These are phyloP conservation scores for Paraconiothyrium brasiliense DNA, from an alignment of 2,329 filamentous ascomycete species.

Conservation along the genomic window DNA sequence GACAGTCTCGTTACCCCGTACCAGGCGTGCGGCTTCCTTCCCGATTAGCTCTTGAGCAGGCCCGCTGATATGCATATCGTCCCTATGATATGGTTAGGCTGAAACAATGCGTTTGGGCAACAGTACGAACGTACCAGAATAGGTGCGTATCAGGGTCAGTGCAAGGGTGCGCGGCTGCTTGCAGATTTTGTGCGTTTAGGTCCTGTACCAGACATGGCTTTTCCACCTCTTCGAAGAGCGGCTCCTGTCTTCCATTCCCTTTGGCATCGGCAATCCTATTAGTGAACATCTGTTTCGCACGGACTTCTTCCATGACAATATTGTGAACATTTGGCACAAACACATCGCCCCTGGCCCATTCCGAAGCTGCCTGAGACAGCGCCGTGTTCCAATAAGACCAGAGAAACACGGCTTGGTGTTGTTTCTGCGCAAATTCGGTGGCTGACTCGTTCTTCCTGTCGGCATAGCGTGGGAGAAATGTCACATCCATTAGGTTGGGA, in stretches of 20 bases:
- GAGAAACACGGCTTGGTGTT: constrained; percentile 46
- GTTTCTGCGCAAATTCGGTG: constrained; percentile 40
- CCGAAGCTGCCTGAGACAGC: constrained; percentile 37
- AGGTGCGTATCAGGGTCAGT: constrained; percentile 41
- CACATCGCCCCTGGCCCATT: constrained; percentile 43
- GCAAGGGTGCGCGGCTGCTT: constrained; percentile 44
- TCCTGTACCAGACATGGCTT: constrained; percentile 42
- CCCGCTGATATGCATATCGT: constrained; percentile 46
- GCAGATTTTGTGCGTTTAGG: constrained; percentile 27
- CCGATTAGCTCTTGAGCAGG: constrained; percentile 49
- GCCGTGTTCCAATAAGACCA: constrained; percentile 48
- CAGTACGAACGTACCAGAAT: constrained; percentile 43
- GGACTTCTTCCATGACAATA: constrained; percentile 47
- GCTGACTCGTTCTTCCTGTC: constrained; percentile 32
- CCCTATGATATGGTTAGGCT: constrained; percentile 43
- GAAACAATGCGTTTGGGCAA: constrained; percentile 44
- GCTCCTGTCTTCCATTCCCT: constrained; percentile 42
- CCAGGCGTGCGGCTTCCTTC: constrained; percentile 43
- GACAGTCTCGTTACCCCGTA: constrained; percentile 43
- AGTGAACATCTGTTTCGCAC: constrained; percentile 43
- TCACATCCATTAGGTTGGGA: constrained; percentile 46
- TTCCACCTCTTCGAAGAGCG: constrained; percentile 46
- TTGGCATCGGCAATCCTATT: constrained; percentile 43
- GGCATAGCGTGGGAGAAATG: constrained; percentile 47
- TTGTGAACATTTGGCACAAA: constrained; percentile 46